Conservation (phyloP, 345 rosid species). For the Linum tenue region DNA sequence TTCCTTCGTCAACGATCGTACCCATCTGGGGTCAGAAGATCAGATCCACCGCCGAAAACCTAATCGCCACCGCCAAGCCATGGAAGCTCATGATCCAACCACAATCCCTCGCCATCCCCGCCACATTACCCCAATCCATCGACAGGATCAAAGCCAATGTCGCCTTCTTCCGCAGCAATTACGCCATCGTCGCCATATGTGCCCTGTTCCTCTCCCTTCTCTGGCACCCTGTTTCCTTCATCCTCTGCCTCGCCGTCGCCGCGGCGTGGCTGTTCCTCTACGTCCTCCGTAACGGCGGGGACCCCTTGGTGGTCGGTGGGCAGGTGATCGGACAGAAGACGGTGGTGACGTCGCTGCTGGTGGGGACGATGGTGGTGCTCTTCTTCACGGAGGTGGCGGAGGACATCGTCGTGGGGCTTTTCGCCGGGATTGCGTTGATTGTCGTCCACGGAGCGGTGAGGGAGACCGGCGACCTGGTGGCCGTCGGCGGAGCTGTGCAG, state of each 20-base stretch:
- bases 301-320: slow-evolving; percentile 30
- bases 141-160: slow-evolving; percentile 33
- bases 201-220: slow-evolving; percentile 42
- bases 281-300: slow-evolving; percentile 30
- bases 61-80: slow-evolving; percentile 28
- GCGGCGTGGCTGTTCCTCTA: slow-evolving; percentile 47
- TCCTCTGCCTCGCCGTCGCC: slow-evolving; percentile 32
- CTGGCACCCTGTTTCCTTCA: slow-evolving; percentile 47
- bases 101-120: slow-evolving; percentile 32
- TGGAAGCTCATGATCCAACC: slow-evolving; percentile 47
- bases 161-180: slow-evolving; percentile 37
- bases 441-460: slow-evolving; percentile 41
- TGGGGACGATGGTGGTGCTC: slow-evolving; percentile 29
- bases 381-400: slow-evolving; percentile 29
- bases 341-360: slow-evolving; percentile 26
- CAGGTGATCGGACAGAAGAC: slow-evolving; percentile 30
- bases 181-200: slow-evolving; percentile 24
- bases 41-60: slow-evolving; percentile 23
- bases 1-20: slow-evolving; percentile 1
- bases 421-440: slow-evolving; percentile 30
- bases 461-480: slow-evolving; percentile 25
- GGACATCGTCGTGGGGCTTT: slow-evolving; percentile 33
- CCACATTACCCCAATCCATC: slow-evolving; percentile 18
- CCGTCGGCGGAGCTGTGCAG: slow-evolving; percentile 12
- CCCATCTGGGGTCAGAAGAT: slow-evolving; percentile 36